Conservation (phyloP, 108 stramenopile genomes). For the Nitzschia inconspicua region DNA sequence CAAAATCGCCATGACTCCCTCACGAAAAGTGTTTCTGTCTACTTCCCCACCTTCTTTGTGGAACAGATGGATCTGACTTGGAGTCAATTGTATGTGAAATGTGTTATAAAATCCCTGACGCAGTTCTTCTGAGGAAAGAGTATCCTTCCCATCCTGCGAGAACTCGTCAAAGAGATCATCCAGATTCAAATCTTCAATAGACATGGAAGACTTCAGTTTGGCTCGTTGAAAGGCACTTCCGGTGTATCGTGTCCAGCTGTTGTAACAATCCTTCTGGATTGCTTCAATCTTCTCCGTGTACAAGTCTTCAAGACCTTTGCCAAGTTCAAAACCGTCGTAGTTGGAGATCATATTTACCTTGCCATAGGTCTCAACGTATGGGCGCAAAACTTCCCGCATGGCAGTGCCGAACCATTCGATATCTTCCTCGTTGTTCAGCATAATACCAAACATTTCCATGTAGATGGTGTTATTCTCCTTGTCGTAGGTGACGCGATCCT, state of each 20-base stretch:
- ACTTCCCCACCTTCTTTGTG: too few species aligned
- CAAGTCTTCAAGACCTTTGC: conserved; percentile 39
- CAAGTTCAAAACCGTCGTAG: conserved; percentile 58
- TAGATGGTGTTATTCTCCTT: conserved; percentile 51
- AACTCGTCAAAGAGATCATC: conserved; percentile 38
- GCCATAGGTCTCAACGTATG: conserved; percentile 36
- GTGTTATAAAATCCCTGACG: conserved; percentile 33
- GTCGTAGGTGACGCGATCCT: conserved; percentile 45
- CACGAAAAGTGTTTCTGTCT: too few species aligned
- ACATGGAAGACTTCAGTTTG: conserved; percentile 28
- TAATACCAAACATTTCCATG: conserved; percentile 60
- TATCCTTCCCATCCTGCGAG: conserved; percentile 25
- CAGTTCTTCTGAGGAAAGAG: conserved; percentile 44
- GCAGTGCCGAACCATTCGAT: conserved; percentile 39
- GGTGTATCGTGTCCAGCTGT: conserved; percentile 47
- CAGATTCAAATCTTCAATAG: conserved; percentile 39
- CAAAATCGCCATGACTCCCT: too few species aligned
- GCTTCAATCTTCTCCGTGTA: conserved; percentile 22
- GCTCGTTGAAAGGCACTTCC: conserved; percentile 58
- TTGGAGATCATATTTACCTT: conserved; percentile 48
- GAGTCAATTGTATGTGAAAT: conserved; percentile 44
- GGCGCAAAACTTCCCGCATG: conserved; percentile 35
- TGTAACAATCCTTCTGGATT: conserved; percentile 38
- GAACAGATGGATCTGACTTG: conserved; percentile 2
- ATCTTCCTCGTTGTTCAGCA: conserved; percentile 47